phyloP scores from a whole-genome alignment of 208 protist genomes.

The Endotrypanum monterogeii region DNA sequence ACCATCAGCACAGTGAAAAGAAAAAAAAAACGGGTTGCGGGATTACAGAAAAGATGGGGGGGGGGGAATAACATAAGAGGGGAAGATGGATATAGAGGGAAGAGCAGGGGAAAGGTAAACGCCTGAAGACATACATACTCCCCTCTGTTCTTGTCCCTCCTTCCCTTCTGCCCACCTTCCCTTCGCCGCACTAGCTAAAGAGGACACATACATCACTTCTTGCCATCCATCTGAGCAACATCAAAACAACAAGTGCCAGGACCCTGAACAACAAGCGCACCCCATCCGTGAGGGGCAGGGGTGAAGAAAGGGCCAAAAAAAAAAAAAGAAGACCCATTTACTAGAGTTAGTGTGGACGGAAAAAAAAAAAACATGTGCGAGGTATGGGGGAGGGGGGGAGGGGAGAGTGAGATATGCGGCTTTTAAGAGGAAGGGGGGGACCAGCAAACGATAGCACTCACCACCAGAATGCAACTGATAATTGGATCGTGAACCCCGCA shows the following conservation, averaged over 20 bases:
- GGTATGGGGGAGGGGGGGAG: not conserved
- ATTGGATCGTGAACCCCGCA: not conserved
- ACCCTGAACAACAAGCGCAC: too few species aligned
- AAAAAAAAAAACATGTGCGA: not conserved
- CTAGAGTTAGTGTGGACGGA: not conserved
- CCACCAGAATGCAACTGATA: not conserved
- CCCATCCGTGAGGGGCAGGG: too few species aligned
- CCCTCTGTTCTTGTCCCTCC: not conserved
- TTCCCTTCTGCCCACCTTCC: not conserved
- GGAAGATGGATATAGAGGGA: not conserved
- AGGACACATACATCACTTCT: not conserved
- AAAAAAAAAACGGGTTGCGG: not conserved
- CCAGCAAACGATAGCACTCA: not conserved
- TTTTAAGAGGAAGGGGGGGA: not conserved
- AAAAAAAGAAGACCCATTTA: not conserved
- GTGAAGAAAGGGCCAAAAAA: too few species aligned
- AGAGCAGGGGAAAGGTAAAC: too few species aligned
- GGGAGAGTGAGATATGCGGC: not conserved
- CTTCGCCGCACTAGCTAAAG: not conserved
- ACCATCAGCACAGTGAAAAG: not conserved
- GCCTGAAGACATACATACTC: not conserved
- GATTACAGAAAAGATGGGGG: not conserved
- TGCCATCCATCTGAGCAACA: too few species aligned
- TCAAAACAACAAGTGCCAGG: too few species aligned
- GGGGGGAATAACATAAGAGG: not conserved